Evolutionary conservation across 2,329 filamentous ascomycete genomes (phyloP), one percentile per base, ranked within the genome.

Genomic region (Periglandula ipomoeae): DNA sequence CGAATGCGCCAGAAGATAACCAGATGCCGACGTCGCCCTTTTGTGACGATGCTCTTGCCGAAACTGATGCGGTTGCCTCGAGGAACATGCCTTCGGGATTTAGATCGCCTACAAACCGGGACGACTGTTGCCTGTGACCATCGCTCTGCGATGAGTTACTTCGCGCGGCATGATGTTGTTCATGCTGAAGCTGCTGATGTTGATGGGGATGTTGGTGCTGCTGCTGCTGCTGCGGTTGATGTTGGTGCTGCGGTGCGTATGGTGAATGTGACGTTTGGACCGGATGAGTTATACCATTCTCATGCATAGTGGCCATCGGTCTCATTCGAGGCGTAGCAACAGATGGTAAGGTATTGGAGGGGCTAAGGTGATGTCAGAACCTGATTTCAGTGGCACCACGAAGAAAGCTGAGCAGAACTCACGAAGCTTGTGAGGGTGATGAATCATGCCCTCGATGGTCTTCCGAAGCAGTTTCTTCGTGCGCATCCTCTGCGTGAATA

Each of bases 51-150:
- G 62, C 61, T 4, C 61, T 58, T 19, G 61, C 47, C 0, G 63
- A 62, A 6, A 57, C 58, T 3, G 65, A 62, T 3, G 64, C 64
- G 2, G 74, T 75, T 1, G 74, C 76, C 54, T 79, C 75, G 55
- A 78, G 68, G 49, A 82, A 78, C 59, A 81, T 75, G 50, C 74
- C 74, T 58, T 81, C 78, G 2, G 78, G 79, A 53, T 79, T 82
- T 24, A 80, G 56, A 55, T 81, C 78, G 17, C 78, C 76, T 34
- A 81, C 72, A 48, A 80, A 81, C 6, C 78, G 73, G 1, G 66
- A 67, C 0, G 65, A 64, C 35, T 60, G 59, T 9, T 49, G 50
- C 24, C 44, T 40, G 44, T 38, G 47, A 3, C 30, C 11, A 39
- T 47, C 38, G 17, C n/a, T 37, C 8, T 46, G 44, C 23, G 22